Conservation (phyloP, 139 green algal species). For the Tetradesmus lagerheimii region DNA sequence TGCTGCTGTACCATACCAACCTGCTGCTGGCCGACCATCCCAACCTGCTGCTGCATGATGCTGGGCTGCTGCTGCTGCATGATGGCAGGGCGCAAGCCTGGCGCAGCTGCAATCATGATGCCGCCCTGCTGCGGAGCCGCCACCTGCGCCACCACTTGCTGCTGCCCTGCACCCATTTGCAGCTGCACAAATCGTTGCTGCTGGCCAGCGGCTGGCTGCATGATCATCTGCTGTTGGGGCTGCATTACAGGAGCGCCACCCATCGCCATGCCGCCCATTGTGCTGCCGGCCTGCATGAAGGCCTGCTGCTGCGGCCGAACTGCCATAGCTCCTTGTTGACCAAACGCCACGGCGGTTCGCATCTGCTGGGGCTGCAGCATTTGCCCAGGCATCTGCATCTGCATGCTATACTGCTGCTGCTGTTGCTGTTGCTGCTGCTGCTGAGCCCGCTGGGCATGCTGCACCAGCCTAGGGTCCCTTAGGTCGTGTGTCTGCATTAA, state of each 20-base stretch:
- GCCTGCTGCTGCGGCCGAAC: neutral
- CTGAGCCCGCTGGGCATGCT: neutral
- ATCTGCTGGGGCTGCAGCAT: neutral
- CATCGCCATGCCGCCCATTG: neutral
- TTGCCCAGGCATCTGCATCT: neutral
- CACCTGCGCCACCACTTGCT: neutral
- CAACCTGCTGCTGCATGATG: neutral
- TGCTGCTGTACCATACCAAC: neutral
- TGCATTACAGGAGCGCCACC: neutral
- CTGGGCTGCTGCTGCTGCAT: neutral
- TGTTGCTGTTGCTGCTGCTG: neutral
- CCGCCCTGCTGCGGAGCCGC: neutral
- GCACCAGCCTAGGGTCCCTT: no score
- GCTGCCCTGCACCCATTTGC: neutral
- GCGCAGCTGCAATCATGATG: neutral
- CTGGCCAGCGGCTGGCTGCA: neutral
- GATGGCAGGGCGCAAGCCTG: neutral
- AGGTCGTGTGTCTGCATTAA: neutral
- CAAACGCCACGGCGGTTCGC: neutral
- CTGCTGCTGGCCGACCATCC: neutral
- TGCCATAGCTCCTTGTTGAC: neutral
- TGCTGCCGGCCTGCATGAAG: neutral
- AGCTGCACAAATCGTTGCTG: neutral
- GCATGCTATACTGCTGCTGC: neutral
- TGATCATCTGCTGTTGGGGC: neutral